These are phyloP conservation scores for Waltiozyma sp. DNA, from an alignment of 1,139 yeast species.

Conservation along the genomic window DNA sequence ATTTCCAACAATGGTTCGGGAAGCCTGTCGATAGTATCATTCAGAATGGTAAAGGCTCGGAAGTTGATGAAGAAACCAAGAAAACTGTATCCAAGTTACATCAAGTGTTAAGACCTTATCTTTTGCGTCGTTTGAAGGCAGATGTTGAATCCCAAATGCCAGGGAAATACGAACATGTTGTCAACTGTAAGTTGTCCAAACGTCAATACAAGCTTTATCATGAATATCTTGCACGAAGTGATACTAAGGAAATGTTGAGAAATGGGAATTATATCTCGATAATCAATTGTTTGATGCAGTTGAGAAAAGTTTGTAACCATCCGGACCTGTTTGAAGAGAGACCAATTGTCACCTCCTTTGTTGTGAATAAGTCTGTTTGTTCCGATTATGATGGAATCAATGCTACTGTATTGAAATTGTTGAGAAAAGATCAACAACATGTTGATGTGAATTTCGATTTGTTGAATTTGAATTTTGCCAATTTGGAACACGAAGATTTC, in stretches of 20 bases:
- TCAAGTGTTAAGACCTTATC: conserved; percentile 86
- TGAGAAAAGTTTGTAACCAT: conserved; percentile 94
- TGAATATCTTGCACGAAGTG: conserved; percentile 95
- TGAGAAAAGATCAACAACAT: conserved; percentile 21
- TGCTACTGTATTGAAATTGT: conserved; percentile 30
- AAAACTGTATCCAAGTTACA: conserved; percentile 83
- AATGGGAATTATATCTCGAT: conserved; percentile 93
- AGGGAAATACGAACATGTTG: conserved; percentile 89
- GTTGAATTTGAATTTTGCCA: conserved; percentile 49
- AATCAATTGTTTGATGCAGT: conserved; percentile 94
- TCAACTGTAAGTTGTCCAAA: conserved; percentile 84
- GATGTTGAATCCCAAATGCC: conserved; percentile 99
- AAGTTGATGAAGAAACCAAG: conserved; percentile 56
- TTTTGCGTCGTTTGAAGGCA: conserved; percentile 81
- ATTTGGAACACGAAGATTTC: conserved; percentile 29
- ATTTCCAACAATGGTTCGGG: conserved; percentile 98
- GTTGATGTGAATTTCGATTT: conserved; percentile 38
- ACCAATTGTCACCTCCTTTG: conserved; percentile 86
- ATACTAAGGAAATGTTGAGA: conserved; percentile 85
- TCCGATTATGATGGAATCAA: conserved; percentile 37
- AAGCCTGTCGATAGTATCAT: conserved; percentile 88
- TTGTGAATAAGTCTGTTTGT: conserved; percentile 55
- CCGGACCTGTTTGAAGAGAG: conserved; percentile 95
- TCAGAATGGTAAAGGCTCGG: conserved; percentile 52
- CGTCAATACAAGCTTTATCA: conserved; percentile 88